Percentiles rank a stretch among this genome's conserved stretches.
Evolutionary conservation across 768 basidiomycete genomes (phyloP).

Genomic region (Leccinellum albellum): DNA sequence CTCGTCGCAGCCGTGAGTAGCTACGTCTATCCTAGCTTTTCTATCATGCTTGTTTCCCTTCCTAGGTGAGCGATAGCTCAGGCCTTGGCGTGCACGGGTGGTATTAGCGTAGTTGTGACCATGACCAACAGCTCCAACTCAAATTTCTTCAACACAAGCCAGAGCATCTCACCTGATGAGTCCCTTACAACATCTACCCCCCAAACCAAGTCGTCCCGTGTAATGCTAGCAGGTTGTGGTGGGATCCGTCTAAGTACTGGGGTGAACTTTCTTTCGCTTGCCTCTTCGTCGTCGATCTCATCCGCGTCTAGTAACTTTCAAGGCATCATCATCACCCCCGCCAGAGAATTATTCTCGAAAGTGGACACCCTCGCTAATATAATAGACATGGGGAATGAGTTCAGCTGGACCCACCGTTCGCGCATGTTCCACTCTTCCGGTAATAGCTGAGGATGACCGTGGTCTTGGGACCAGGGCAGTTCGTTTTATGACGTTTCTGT

Average conservation of each 20-base stretch:
- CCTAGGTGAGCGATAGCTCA: constrained; percentile 54
- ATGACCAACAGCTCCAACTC: constrained; percentile 49
- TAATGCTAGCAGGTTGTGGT: constrained; percentile 58
- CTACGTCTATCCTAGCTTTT: background rate
- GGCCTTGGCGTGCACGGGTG: constrained; percentile 72
- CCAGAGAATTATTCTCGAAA: constrained; percentile 36
- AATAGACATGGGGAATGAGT: constrained; percentile 52
- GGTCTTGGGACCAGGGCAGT: constrained; percentile 73
- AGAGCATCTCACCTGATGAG: constrained; percentile 48
- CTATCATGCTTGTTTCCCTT: background rate
- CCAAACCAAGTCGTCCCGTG: constrained; percentile 66
- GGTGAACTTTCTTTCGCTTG: constrained; percentile 36
- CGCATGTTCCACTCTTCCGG: constrained; percentile 59
- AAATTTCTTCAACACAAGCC: constrained; percentile 56
- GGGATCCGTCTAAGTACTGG: constrained; percentile 50
- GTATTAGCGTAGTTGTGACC: constrained; percentile 63
- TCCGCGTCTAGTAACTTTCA: constrained; percentile 43
- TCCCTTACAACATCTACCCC: constrained; percentile 60
- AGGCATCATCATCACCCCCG: constrained; percentile 76
- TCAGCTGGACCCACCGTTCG: constrained; percentile 66
- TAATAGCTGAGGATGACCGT: constrained; percentile 61
- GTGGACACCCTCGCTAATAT: constrained; percentile 43
- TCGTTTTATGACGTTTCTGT: constrained; percentile 50
- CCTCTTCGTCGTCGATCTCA: background rate
- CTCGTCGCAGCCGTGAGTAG: constrained; percentile 74